Evolutionary conservation across 148 eudicot genomes (phyloP), one percentile per base, ranked within the genome.

Genomic region (Amaranthus cruentus): DNA sequence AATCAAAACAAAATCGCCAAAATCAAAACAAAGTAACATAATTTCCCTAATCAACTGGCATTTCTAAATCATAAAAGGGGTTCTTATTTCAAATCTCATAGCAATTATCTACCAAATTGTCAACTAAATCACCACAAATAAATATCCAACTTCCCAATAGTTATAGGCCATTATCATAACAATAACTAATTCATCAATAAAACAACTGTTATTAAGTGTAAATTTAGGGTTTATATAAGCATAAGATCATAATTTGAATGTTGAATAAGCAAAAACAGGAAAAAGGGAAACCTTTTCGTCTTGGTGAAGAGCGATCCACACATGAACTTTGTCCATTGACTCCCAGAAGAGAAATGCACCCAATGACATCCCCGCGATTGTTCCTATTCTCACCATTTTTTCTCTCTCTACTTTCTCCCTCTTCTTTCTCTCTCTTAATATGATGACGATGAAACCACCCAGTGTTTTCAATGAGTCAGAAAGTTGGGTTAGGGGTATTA

Each of bases 231-330:
- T 80, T 52, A 7, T 7, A 51, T 13, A 59, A 42, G 50, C 68
- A 9, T 6, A 61, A 65, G 6, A 48, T 11, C 9, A 62, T 13
- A 63, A 65, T 28, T 51, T 53, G 51, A 14, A 8, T 3, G 15
- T 56, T 8, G 15, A 10, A 51, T 43, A 7, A 21, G 47, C 49
- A 43, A 15, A 28, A 6, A 9, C 12, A 10, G 15, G 6, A 68
- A 58, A 47, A 52, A 66, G 0, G 14, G 66, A 5, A 7, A 90
- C 98, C 97, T 94, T 94, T 82, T 89, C 97, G 73, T 94, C 97
- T 73, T 94, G 98, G 78, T 72, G 98, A 69, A 91, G 98, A 69
- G 98, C 97, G 80, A 94, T 91, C 96, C 97, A 91, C 79, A 94
- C 96, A 73, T 94, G 97, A 81, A 94, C 79, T 77, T 84, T 93